phyloP scores from a whole-genome alignment of 805 yeast species.

The Candida boleticola region DNA sequence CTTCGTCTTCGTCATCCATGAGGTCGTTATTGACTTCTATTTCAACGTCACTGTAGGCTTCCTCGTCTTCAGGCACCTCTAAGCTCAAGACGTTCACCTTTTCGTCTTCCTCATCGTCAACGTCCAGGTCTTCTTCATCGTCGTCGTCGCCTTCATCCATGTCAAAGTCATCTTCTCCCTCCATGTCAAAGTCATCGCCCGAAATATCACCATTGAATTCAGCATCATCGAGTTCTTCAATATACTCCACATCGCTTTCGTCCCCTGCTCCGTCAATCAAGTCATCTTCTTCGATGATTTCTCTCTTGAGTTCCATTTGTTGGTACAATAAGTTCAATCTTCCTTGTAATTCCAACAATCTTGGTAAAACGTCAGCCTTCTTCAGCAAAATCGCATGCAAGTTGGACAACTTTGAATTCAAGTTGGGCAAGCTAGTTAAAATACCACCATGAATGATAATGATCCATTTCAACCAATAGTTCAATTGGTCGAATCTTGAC shows the following conservation, averaged over 20 bases:
- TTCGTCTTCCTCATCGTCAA: constrained; percentile 8
- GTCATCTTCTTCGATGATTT: constrained; percentile 27
- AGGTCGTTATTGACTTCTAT: constrained; percentile 8
- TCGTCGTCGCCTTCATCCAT: constrained; percentile 17
- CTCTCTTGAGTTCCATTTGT: constrained; percentile 40
- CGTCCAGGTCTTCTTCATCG: constrained; percentile 23
- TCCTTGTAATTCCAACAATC: constrained; percentile 51
- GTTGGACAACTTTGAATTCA: constrained; percentile 40
- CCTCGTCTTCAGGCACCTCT: constrained; percentile 13
- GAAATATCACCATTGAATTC: constrained; percentile 16
- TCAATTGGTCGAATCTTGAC: constrained; percentile 47
- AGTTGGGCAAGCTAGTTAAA: constrained; percentile 44
- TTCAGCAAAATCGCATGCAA: constrained; percentile 47
- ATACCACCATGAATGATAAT: constrained; percentile 54
- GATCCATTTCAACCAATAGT: constrained; percentile 57
- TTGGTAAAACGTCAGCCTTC: constrained; percentile 48
- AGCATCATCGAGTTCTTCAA: constrained; percentile 65
- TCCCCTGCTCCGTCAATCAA: constrained; percentile 25
- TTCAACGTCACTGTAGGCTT: constrained; percentile 25
- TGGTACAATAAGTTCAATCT: constrained; percentile 47
- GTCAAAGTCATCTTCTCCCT: constrained; percentile 15
- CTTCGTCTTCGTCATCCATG: constrained; percentile 5
- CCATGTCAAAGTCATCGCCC: constrained; percentile 16
- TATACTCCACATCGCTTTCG: constrained; percentile 59
- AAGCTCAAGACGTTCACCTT: neutral